Base-by-base conservation (phyloP, 2,329 filamentous ascomycete genomes). In the Pestalotiopsis sp. region DNA sequence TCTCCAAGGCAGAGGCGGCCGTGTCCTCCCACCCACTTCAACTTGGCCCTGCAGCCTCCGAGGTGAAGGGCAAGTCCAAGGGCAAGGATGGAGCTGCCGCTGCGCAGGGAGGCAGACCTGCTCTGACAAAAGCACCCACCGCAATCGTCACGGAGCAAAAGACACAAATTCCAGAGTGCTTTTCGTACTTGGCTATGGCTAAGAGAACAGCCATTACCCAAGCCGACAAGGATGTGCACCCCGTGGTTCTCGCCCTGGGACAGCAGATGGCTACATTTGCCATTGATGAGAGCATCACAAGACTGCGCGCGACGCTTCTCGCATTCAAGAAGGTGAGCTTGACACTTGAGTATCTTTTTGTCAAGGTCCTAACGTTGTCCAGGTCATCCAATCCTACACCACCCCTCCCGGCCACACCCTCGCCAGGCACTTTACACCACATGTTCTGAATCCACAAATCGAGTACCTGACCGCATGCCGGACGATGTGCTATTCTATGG, bases 401-500 rank as follows among this genome's bases (percentile, higher is more conserved):
- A 98, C 95, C 1, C 96, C 96, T 4, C 86, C 90, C 31, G 92
- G 92, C 56, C 94, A 91, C 68, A 95, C 94, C 56, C 88, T 99
- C 57, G 92, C 94, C 23, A 91, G 96, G 41, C 95, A 99, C 83
- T 91, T 99, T 75, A 96, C 94, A 39, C 92, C 93, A 12, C 94
- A 98, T 80, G 91, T 94, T 72, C 90, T 99, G 69, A 96, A 94
- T 76, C 93, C 95, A 49, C 96, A 99, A 81, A 98, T 99, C 77
- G 94, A 97, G 72, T 98, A 97, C 77, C 88, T 99, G 70, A 93
- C 93, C 70, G 94, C 94, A 73, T 98, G 95, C 77, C 91, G 96
- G n/a, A 95, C 96, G 41, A 93, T 99, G 82, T 97, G 93, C 73
- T 96, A 97, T 81, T 94, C 93, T 71, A 97, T 98, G 91, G 96